Evolutionary conservation across 2,329 filamentous ascomycete genomes (phyloP), one percentile per base, ranked within the genome.

Genomic region (Alternaria sp.): DNA sequence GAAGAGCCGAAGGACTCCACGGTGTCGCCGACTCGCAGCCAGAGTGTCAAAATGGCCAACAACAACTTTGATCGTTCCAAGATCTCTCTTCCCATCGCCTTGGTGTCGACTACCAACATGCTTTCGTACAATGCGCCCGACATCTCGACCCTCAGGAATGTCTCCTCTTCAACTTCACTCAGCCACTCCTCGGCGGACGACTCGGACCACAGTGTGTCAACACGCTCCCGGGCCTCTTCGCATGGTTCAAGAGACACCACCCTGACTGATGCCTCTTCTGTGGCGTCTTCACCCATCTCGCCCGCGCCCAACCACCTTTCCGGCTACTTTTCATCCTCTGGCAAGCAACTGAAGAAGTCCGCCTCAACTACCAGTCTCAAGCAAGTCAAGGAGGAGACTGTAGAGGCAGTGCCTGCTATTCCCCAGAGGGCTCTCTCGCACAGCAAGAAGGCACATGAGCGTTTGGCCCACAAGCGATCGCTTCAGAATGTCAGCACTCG

Each of bases 81-180:
- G 83, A 99, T 99, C 77, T 99, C 96, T 1, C 88, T 86, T 4
- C 96, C 96, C 0, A 86, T 97, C 57, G 90, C 93, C 80, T 86
- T 99, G 67, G 85, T 97, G 52, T 96, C 96, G 63, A 97, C 95
- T 6, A 98, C 96, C 71, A 99, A 98, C 81, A 93, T 96, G 87
- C 90, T 97, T 58, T 93, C 93, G 8, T 97, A 97, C 86, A 95
- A 95, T 77, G 94, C 96, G 10, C 95, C 95, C 54, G 91, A 97
- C 77, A 89, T 97, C 66, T 83, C 84, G 47, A 79, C 75, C 53
- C 62, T 73, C 56, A 57, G 68, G 40, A 74, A 80, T 13, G 67
- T 69, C 25, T 76, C 81, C 23, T 84, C 86, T 3, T 81, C 85
- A n/a, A 87, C 86, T 83, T 83, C 75, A 7, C 84, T 75, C 84